Percentiles rank a stretch among this genome's conserved stretches.
Evolutionary conservation across 257 asterid genomes (phyloP).

Genomic region (Solanum gandarillasii): DNA sequence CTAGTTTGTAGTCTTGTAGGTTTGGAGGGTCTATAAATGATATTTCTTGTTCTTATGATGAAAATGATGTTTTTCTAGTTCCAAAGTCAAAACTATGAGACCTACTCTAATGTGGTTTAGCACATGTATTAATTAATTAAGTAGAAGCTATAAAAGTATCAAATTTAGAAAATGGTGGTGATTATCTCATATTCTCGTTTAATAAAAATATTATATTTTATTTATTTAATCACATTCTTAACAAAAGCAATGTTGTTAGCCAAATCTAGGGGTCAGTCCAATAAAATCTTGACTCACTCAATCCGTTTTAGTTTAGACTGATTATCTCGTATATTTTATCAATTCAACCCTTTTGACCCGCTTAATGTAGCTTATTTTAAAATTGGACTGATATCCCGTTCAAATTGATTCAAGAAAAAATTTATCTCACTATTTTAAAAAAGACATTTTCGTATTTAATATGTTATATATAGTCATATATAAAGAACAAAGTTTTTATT

Average conservation of each 20-base stretch:
- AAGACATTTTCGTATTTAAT: too few relatives aligned
- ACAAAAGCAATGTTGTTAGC: neutral
- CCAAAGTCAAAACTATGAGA: neutral
- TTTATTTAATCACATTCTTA: neutral
- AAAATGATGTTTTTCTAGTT: neutral
- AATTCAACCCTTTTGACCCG: too few relatives aligned
- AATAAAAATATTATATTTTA: neutral
- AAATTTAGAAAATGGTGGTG: neutral
- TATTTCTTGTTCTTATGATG: neutral
- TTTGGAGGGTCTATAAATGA: neutral
- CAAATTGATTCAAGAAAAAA: too few relatives aligned
- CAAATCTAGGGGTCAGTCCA: neutral
- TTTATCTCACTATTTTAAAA: too few relatives aligned
- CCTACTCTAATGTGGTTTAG: neutral
- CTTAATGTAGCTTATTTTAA: too few relatives aligned
- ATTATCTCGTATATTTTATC: too few relatives aligned
- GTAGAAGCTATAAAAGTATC: neutral
- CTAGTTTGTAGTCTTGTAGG: neutral
- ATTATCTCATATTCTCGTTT: neutral
- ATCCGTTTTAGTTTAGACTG: neutral
- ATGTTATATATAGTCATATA: neutral
- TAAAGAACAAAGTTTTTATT: neutral
- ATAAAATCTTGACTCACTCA: too few relatives aligned
- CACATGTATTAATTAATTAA: neutral
- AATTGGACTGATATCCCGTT: neutral